These are phyloP conservation scores for Lachancea waltii DNA, from an alignment of 805 yeast genomes.

Conservation along the genomic window DNA sequence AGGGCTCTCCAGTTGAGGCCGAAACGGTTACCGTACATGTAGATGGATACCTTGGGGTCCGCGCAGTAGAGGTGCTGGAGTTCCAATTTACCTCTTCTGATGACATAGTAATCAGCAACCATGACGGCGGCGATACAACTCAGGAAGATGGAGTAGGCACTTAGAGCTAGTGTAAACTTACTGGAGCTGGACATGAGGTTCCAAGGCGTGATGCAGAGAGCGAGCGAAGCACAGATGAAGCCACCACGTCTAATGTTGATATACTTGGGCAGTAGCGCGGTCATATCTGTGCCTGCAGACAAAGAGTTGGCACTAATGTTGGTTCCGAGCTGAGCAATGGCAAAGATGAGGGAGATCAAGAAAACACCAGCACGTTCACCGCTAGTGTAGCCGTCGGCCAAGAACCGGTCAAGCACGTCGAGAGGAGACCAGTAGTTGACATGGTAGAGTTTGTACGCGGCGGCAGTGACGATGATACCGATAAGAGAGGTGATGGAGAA, in stretches of 20 bases:
- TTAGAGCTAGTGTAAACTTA: constrained; percentile 69
- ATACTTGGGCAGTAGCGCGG: constrained; percentile 57
- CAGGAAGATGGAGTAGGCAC: constrained; percentile 77
- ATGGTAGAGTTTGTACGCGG: constrained; percentile 61
- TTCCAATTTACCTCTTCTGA: constrained; percentile 65
- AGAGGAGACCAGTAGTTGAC: constrained; percentile 79
- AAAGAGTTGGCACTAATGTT: constrained; percentile 68
- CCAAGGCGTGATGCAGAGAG: constrained; percentile 79
- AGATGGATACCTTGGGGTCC: constrained; percentile 36
- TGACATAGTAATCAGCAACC: constrained; percentile 58
- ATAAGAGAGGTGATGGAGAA: constrained; percentile 77
- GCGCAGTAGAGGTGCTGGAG: constrained; percentile 59
- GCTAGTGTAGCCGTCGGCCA: constrained; percentile 41
- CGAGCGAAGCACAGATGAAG: constrained; percentile 64
- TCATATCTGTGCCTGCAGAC: constrained; percentile 67
- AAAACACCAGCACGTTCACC: constrained; percentile 79
- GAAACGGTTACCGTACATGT: constrained; percentile 47
- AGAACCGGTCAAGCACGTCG: constrained; percentile 61
- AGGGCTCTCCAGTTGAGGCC: constrained; percentile 85
- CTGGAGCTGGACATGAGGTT: constrained; percentile 61
- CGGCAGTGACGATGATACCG: constrained; percentile 79
- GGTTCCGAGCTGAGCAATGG: constrained; percentile 72
- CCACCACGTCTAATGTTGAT: constrained; percentile 77
- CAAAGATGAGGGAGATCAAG: constrained; percentile 62
- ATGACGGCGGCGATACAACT: constrained; percentile 79